These are phyloP conservation scores for Solioccasus polychromus DNA, from an alignment of 768 basidiomycete genomes.

Conservation along the genomic window DNA sequence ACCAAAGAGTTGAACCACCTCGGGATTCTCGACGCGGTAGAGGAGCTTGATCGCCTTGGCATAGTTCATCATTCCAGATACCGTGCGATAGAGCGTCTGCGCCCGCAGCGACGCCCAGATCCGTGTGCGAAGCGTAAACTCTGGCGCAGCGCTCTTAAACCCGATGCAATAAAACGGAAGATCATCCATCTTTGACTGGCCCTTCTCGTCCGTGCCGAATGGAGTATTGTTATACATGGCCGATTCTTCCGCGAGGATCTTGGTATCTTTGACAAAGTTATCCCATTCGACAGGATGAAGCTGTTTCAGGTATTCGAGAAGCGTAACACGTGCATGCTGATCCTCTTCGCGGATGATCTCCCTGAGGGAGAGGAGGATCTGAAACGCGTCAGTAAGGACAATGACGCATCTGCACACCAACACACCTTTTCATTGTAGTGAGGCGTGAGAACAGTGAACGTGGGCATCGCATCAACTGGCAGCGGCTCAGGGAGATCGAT, in stretches of 20 bases:
- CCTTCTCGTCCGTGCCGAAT: slow-evolving; percentile 79
- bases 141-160: slow-evolving; percentile 97
- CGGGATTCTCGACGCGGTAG: slow-evolving; percentile 99
- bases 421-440: slow-evolving; percentile 97
- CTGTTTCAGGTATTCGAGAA: slow-evolving; percentile 97
- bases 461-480: slow-evolving; percentile 99
- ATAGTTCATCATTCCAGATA: slow-evolving; percentile 99
- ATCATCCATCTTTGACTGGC: slow-evolving; percentile 80
- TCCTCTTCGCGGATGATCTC: slow-evolving; percentile 99
- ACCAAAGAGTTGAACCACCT: slow-evolving; percentile 95
- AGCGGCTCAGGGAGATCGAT: slow-evolving; percentile 91
- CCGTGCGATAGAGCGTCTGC: slow-evolving; percentile 97
- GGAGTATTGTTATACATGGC: slow-evolving; percentile 79
- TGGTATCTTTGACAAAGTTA: slow-evolving; percentile 99
- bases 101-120: slow-evolving; percentile 99
- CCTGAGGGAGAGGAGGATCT: slow-evolving; percentile 92
- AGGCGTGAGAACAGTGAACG: slow-evolving; percentile 96
- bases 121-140: slow-evolving; percentile 96
- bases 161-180: slow-evolving; percentile 98
- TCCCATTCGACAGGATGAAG: slow-evolving; percentile 98
- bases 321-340: slow-evolving; percentile 93
- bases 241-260: slow-evolving; percentile 96
- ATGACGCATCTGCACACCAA: not conserved
- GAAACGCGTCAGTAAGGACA: slow-evolving; percentile 7
- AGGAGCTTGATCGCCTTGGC: slow-evolving; percentile 98